A percentile compares a stretch with the other conserved stretches of the same genome.
phyloP scores from a whole-genome alignment of 2,329 filamentous ascomycete genomes.

The Aureobasidium zeae region DNA sequence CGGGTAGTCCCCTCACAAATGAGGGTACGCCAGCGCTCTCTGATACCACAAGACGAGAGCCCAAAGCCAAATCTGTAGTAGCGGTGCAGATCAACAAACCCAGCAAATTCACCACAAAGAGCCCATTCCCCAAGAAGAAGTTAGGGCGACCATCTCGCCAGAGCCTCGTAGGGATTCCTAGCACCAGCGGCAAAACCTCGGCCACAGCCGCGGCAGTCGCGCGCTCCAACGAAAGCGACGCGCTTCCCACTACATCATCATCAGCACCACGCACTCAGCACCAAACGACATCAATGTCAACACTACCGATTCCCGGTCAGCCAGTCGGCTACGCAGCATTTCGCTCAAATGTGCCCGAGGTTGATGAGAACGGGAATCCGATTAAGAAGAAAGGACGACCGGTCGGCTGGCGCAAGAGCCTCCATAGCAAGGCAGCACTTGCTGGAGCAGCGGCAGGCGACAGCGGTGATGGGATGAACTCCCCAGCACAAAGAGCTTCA shows the following conservation, averaged over 20 bases:
- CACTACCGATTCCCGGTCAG: background rate
- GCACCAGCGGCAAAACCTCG: background rate
- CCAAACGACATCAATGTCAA: constrained; percentile 9
- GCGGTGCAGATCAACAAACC: constrained; percentile 4
- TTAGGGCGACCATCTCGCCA: background rate
- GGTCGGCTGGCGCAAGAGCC: constrained; percentile 41
- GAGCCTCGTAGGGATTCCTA: background rate
- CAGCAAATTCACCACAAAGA: background rate
- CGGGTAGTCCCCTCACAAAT: background rate
- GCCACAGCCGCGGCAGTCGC: constrained; percentile 1
- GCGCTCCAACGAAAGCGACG: background rate
- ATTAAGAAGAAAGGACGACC: constrained; percentile 40
- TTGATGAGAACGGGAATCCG: constrained; percentile 26
- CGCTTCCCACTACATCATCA: background rate
- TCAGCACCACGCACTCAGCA: background rate
- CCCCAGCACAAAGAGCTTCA: background rate
- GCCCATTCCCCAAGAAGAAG: constrained; percentile 5
- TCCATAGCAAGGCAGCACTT: constrained; percentile 33
- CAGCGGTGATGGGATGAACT: background rate
- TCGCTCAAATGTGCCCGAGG: constrained; percentile 23
- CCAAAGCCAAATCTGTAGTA: constrained; percentile 1
- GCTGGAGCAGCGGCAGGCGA: constrained; percentile 18
- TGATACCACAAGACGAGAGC: background rate
- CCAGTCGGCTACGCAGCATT: constrained; percentile 37
- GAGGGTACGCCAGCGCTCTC: constrained; percentile 1